Percentiles rank a stretch among this genome's conserved stretches.
Evolutionary conservation across 371 early-diverging fungal genomes (phyloP).

Genomic region (Rhizopus stolonifer): DNA sequence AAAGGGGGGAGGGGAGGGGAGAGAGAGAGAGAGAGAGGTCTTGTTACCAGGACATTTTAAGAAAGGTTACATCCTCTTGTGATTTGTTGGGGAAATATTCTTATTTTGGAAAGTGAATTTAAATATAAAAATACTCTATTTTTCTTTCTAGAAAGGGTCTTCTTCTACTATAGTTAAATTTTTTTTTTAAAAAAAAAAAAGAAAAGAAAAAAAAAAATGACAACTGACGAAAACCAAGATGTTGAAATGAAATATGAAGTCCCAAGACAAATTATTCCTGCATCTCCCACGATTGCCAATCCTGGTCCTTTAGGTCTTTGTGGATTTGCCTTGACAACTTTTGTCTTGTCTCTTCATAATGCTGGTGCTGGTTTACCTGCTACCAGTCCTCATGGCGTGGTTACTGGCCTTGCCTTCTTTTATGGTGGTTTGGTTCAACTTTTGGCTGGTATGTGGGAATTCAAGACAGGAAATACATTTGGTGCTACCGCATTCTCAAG

Average conservation of each 20-base stretch:
- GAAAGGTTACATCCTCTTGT: no score
- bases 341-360: constrained; percentile 69
- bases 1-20: no score
- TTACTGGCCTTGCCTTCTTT: constrained; percentile 71
- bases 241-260: constrained; percentile 27
- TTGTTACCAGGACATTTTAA: no score
- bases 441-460: constrained; percentile 79
- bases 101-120: no score
- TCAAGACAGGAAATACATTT: constrained; percentile 72
- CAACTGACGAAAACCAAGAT: constrained; percentile 15
- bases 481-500: constrained; percentile 81
- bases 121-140: no score
- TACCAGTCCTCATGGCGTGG: constrained; percentile 54
- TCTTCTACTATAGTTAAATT: not conserved
- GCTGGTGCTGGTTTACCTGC: constrained; percentile 65
- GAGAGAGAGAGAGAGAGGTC: no score
- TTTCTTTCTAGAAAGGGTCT: not conserved
- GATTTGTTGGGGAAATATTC: no score
- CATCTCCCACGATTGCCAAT: constrained; percentile 53
- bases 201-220: not conserved
- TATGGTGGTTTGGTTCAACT: constrained; percentile 80
- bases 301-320: constrained; percentile 77
- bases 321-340: constrained; percentile 75
- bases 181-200: not conserved
- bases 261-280: constrained; percentile 9